phyloP scores from a whole-genome alignment of 306 rosid genomes.

The Castanea crenata region DNA sequence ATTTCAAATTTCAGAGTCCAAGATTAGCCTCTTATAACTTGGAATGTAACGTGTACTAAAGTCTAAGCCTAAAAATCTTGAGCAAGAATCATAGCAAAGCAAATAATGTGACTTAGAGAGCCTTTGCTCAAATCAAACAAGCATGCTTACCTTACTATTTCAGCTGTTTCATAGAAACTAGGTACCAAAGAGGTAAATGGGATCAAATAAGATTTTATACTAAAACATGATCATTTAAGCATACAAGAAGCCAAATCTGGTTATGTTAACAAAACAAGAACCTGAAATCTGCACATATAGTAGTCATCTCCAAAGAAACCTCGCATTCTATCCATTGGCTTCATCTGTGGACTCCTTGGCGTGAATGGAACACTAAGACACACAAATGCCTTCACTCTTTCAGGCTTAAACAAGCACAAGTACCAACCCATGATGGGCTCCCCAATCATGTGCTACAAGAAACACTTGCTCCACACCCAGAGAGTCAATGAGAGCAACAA shows the following conservation, averaged over 20 bases:
- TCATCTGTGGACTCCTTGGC: slow-evolving; percentile 21
- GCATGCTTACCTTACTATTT: no score
- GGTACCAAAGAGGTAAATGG: no score
- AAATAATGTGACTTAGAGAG: no score
- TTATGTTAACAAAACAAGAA: not conserved
- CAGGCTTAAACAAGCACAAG: slow-evolving; percentile 34
- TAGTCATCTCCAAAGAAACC: slow-evolving; percentile 33
- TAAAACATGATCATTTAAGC: not conserved
- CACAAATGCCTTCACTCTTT: slow-evolving; percentile 29
- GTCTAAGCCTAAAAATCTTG: no score
- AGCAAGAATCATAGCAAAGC: no score
- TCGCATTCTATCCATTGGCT: slow-evolving; percentile 19
- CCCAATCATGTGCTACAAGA: slow-evolving; percentile 42
- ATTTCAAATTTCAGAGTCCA: no score
- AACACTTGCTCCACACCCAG: slow-evolving; percentile 21
- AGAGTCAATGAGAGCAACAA: slow-evolving; percentile 16
- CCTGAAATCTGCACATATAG: slow-evolving; percentile 45
- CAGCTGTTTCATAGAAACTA: no score
- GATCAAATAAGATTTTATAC: not conserved
- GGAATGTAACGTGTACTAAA: no score
- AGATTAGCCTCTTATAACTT: no score
- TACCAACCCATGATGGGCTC: slow-evolving; percentile 37
- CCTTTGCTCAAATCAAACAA: no score
- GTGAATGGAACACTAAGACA: slow-evolving; percentile 33
- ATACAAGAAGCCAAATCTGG: not conserved